A percentile compares a stretch with the other conserved stretches of the same genome.
Conservation (phyloP, 2,329 filamentous ascomycete species). For the Beauveria brongniartii region DNA sequence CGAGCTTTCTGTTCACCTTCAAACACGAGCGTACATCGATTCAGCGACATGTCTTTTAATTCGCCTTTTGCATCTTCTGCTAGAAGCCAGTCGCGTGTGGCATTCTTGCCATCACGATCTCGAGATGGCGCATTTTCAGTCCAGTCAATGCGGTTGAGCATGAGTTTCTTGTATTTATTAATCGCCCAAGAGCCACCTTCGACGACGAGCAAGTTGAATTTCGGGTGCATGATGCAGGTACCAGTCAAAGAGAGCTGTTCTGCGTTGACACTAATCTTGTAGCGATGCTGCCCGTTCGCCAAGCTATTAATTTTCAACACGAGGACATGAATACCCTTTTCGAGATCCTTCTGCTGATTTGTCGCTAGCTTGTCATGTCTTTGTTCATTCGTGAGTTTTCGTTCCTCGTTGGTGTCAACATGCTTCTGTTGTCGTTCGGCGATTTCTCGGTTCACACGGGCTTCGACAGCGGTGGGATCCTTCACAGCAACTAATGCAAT, state of each 20-base stretch:
- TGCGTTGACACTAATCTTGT: slow-evolving; percentile 86
- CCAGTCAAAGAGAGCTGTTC: slow-evolving; percentile 83
- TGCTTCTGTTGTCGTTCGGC: slow-evolving; percentile 76
- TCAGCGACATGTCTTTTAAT: slow-evolving; percentile 72
- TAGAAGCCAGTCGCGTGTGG: slow-evolving; percentile 66
- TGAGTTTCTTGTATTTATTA: slow-evolving; percentile 80
- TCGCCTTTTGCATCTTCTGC: slow-evolving; percentile 70
- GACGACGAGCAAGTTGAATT: slow-evolving; percentile 80
- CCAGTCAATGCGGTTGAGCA: slow-evolving; percentile 93
- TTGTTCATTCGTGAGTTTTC: slow-evolving; percentile 84
- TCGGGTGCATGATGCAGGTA: slow-evolving; percentile 85
- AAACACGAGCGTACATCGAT: slow-evolving; percentile 78
- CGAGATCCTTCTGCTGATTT: slow-evolving; percentile 82
- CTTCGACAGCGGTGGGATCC: slow-evolving; percentile 94
- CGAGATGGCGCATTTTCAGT: slow-evolving; percentile 72
- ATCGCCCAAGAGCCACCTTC: slow-evolving; percentile 84
- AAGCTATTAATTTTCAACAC: slow-evolving; percentile 87
- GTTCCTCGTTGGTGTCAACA: slow-evolving; percentile 68
- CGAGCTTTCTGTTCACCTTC: slow-evolving; percentile 80
- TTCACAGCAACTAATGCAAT: slow-evolving; percentile 57
- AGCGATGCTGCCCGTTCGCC: slow-evolving; percentile 88
- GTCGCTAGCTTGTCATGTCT: slow-evolving; percentile 70
- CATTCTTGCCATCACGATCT: slow-evolving; percentile 49
- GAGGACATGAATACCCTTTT: slow-evolving; percentile 74
- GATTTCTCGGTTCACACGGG: slow-evolving; percentile 87